Base-by-base conservation (phyloP, 257 asterid genomes). In the Solanum appendiculatum region DNA sequence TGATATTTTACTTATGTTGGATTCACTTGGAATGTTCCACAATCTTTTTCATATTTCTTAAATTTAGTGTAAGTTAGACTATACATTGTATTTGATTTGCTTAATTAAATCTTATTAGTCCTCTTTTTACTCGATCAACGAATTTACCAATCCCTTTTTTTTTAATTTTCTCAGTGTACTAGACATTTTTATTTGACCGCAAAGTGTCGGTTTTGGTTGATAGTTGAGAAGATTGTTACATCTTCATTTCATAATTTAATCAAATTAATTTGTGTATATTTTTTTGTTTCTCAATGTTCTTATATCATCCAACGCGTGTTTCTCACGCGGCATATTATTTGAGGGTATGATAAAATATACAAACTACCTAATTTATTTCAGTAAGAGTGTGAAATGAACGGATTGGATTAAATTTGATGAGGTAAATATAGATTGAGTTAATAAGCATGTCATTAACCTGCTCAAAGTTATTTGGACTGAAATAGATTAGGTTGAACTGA, bases 201-300 rank as follows among this genome's bases (percentile, higher is more conserved):
- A 66, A 82, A 60, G 44, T 72, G 91, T 89, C 89, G 87, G 87
- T 87, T 23, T 29, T 5, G 77, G 46, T 56, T 54, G 21, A 80
- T 7, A 14, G 40, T 3, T 12, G 5, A 68, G 83, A 89, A 29
- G 64, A 33, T 85, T 82, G n/a, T 77, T 20, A 36, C 18, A 34
- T 3, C 37, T 42, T 40, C 39, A 42, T 15, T 27, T 27, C 58
- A 44, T 78, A 78, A 25, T 11, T 87, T 27, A 88, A 81, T 88
- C 64, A 64, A 69, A 69, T 68, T 5, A 2, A 18, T 14, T 77
- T 40, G 36, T 9, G 14, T 23, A n/a, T 72, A 6, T 40, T n/a
- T 40, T 12, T 15, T 15, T 16, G 11, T 15, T 14, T 25, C 0
- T 0, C 40, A 8, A 40, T 46, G 20, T 13, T 29, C 66, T 4